phyloP scores from a whole-genome alignment of 441 rosid species.

The Heliophila coronopifolia region DNA sequence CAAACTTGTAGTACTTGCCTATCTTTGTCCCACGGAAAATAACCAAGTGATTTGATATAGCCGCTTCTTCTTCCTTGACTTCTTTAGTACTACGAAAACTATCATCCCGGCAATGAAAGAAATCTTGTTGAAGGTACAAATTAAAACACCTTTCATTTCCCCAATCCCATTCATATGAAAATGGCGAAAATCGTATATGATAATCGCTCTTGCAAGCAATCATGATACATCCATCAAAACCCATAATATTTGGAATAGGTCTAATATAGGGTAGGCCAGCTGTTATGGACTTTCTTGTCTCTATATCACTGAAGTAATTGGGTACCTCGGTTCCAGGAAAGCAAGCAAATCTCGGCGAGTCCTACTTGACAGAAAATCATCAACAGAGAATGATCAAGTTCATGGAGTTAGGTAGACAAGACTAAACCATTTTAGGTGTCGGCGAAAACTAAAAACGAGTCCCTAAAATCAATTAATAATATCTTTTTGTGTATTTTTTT shows the following conservation, averaged over 20 bases:
- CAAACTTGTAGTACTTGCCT: too few species aligned
- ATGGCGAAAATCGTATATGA: background rate
- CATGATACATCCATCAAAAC: background rate
- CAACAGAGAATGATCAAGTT: background rate
- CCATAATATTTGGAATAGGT: too few species aligned
- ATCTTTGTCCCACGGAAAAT: background rate
- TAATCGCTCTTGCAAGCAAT: background rate
- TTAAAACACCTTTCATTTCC: background rate
- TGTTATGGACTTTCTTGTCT: background rate
- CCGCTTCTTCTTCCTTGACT: background rate
- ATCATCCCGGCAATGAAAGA: background rate
- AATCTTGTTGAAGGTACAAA: background rate
- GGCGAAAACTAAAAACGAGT: too few species aligned
- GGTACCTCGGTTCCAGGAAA: slow-evolving; percentile 5
- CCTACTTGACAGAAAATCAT: background rate
- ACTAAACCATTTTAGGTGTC: too few species aligned
- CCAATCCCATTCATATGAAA: background rate
- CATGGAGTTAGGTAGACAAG: too few species aligned
- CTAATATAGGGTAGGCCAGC: background rate
- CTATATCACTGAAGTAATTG: background rate
- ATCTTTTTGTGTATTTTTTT: too few species aligned
- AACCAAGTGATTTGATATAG: background rate
- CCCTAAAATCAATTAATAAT: too few species aligned
- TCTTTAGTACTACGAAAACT: too few species aligned
- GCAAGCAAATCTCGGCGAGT: background rate